phyloP scores from a whole-genome alignment of 2,329 filamentous ascomycete genomes.

The Grosmannia clavigera region DNA sequence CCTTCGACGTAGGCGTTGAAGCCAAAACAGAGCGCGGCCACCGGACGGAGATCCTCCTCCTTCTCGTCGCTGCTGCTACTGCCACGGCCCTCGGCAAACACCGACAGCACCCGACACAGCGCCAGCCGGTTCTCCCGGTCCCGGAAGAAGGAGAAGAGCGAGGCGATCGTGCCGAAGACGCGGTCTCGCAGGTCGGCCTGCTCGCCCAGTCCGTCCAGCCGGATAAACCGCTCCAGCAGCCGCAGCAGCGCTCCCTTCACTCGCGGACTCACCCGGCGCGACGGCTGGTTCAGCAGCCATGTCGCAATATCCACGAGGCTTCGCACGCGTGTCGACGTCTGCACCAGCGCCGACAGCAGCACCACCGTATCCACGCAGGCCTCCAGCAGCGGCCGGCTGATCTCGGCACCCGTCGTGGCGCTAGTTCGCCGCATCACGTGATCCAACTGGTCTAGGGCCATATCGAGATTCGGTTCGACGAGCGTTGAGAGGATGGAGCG shows the following conservation, averaged over 20 bases:
- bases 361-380: constrained; percentile 69
- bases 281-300: constrained; percentile 75
- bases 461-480: constrained; percentile 42
- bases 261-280: constrained; percentile 66
- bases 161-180: constrained; percentile 63
- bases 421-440: constrained; percentile 6
- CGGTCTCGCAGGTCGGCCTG: constrained; percentile 40
- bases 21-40: constrained; percentile 60
- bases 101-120: constrained; percentile 59
- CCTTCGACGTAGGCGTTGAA: constrained; percentile 67
- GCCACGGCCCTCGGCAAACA: constrained; percentile 48
- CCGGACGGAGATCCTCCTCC: constrained; percentile 31
- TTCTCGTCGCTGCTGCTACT: constrained; percentile 19
- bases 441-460: constrained; percentile 32
- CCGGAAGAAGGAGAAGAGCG: constrained; percentile 82
- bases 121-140: constrained; percentile 65
- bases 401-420: constrained; percentile 16
- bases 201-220: constrained; percentile 30
- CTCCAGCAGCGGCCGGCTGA: constrained; percentile 64
- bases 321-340: constrained; percentile 54
- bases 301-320: constrained; percentile 69
- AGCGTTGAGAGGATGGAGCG: constrained; percentile 37
- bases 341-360: constrained; percentile 58
- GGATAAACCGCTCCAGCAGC: constrained; percentile 71
- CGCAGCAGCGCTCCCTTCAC: constrained; percentile 71